phyloP scores from a whole-genome alignment of 768 basidiomycete genomes.

The Lentinula sp. region DNA sequence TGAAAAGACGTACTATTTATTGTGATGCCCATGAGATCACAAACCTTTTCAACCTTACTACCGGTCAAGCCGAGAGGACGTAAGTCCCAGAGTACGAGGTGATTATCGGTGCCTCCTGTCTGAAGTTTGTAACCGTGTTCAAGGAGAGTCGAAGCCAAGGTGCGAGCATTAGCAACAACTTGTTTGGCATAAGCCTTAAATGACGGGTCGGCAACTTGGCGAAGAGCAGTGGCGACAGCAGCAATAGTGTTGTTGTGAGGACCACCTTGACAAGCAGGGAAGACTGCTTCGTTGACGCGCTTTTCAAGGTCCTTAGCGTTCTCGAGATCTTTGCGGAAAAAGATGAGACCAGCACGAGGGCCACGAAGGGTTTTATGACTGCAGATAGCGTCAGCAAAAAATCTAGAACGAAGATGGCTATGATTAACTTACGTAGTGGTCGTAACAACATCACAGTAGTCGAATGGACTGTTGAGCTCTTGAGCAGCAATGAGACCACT shows the following conservation, averaged over 20 bases:
- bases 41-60: constrained; percentile 97
- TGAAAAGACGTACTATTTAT: constrained; percentile 70
- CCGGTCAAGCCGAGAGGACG: constrained; percentile 95
- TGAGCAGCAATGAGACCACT: constrained; percentile 91
- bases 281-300: constrained; percentile 96
- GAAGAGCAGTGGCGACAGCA: constrained; percentile 86
- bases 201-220: constrained; percentile 83
- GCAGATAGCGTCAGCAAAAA: constrained; percentile 7
- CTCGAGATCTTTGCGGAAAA: constrained; percentile 92
- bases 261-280: constrained; percentile 99
- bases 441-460: constrained; percentile 95
- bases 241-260: constrained; percentile 98
- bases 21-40: constrained; percentile 93
- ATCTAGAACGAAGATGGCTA: not conserved
- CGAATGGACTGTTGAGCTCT: constrained; percentile 87
- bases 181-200: constrained; percentile 93
- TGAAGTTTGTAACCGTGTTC: constrained; percentile 91
- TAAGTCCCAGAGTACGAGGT: constrained; percentile 96
- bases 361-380: constrained; percentile 99
- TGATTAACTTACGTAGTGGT: constrained; percentile 76
- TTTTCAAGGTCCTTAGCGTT: constrained; percentile 85
- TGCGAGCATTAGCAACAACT: constrained; percentile 83
- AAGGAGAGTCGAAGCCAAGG: constrained; percentile 68
- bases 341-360: constrained; percentile 95
- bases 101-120: constrained; percentile 95